phyloP scores from a whole-genome alignment of 73 alveolate genomes.

The Paramecium sexaurelia region DNA sequence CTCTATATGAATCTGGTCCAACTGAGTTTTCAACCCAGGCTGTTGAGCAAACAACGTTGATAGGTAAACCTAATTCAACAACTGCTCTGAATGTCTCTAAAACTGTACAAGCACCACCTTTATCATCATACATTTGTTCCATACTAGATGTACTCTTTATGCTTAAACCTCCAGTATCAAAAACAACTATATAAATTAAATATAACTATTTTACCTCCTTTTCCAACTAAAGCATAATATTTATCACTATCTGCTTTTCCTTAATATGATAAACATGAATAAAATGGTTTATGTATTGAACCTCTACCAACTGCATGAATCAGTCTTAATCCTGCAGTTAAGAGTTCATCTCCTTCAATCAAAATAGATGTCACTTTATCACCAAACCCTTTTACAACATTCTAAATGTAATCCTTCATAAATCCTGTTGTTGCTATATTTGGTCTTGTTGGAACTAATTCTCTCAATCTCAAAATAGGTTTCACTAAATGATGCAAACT shows the following conservation, averaged over 20 bases:
- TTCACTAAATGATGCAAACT: background rate
- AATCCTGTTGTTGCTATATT: background rate
- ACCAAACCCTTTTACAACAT: background rate
- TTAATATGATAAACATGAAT: background rate
- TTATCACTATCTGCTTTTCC: background rate
- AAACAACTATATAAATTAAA: background rate
- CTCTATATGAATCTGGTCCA: conserved; percentile 70
- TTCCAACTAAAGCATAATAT: background rate
- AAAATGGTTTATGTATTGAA: conserved; percentile 3
- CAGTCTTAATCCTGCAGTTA: background rate
- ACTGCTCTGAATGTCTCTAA: conserved; percentile 79
- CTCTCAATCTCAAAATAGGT: background rate
- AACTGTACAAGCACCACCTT: conserved; percentile 85
- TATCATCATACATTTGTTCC: conserved; percentile 82
- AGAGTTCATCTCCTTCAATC: background rate
- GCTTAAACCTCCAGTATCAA: background rate
- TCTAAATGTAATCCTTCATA: background rate
- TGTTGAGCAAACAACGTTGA: conserved; percentile 74
- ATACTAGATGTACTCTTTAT: conserved; percentile 34
- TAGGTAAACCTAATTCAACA: conserved; percentile 51
- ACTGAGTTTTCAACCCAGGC: conserved; percentile 82
- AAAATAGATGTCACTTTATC: background rate
- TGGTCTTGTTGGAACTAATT: conserved; percentile 20
- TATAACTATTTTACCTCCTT: conserved; percentile 14
- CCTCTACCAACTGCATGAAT: conserved; percentile 49